phyloP scores from a whole-genome alignment of 805 yeast genomes.

The Ogataea parapolymorpha region DNA sequence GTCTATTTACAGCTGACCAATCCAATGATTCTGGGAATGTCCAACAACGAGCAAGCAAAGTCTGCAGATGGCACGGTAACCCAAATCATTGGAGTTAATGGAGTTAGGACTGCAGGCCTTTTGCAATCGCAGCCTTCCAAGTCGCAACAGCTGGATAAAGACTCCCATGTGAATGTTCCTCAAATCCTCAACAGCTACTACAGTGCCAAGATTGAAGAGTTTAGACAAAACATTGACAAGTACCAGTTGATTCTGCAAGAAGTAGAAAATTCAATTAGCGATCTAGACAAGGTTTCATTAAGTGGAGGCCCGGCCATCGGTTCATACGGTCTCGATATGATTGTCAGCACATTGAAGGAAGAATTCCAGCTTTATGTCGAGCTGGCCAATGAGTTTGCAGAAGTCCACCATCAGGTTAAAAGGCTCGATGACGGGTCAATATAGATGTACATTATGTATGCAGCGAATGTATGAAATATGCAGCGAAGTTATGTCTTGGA shows the following conservation, averaged over 20 bases:
- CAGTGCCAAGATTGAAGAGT: slow-evolving; percentile 41
- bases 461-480: slow-evolving; percentile 5
- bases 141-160: slow-evolving; percentile 33
- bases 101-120: slow-evolving; percentile 22
- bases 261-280: slow-evolving; percentile 62
- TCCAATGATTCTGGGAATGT: slow-evolving; percentile 28
- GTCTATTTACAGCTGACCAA: slow-evolving; percentile 36
- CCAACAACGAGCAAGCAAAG: slow-evolving; percentile 22
- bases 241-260: slow-evolving; percentile 47
- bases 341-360: slow-evolving; percentile 60
- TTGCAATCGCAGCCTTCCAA: slow-evolving; percentile 22
- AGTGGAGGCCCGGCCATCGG: slow-evolving; percentile 30
- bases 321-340: slow-evolving; percentile 42
- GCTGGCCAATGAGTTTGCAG: slow-evolving; percentile 70
- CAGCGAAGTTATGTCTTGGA: slow-evolving; percentile 8
- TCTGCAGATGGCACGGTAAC: slow-evolving; percentile 22
- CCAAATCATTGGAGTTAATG: slow-evolving; percentile 32
- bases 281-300: slow-evolving; percentile 44
- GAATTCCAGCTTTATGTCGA: slow-evolving; percentile 74
- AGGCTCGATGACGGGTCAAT: slow-evolving; percentile 20
- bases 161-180: slow-evolving; percentile 44
- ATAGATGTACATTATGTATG: slow-evolving; percentile 11
- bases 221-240: slow-evolving; percentile 44
- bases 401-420: slow-evolving; percentile 55
- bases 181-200: slow-evolving; percentile 51